Percentiles rank a stretch among this genome's conserved stretches.
Evolutionary conservation across 306 rosid species (phyloP).

Genomic region (Vigna mungo): DNA sequence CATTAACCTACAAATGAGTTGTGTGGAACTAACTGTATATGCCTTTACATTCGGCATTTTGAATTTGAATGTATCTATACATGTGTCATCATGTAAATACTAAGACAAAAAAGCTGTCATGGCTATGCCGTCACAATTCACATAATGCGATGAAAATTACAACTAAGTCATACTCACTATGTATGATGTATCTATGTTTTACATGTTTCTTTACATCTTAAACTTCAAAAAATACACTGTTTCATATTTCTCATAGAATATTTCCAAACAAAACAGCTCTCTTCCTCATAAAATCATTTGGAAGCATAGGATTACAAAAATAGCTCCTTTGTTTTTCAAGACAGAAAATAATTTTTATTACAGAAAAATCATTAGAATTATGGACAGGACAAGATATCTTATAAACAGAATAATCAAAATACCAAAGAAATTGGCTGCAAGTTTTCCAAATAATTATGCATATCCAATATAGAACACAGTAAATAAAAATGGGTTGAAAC

Average conservation of each 20-base stretch:
- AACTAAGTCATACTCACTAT: neutral
- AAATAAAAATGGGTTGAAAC: constrained; percentile 7
- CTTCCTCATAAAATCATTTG: constrained; percentile 28
- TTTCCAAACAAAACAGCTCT: neutral
- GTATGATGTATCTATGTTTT: neutral
- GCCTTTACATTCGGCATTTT: too few relatives aligned
- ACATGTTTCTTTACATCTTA: neutral
- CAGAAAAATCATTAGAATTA: neutral
- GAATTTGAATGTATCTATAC: too few relatives aligned
- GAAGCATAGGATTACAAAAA: neutral
- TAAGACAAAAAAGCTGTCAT: too few relatives aligned
- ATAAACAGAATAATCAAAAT: constrained; percentile 15
- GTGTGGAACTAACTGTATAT: too few relatives aligned
- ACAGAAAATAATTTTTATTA: neutral
- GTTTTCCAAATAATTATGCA: constrained; percentile 11
- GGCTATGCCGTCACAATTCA: neutral
- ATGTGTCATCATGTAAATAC: too few relatives aligned
- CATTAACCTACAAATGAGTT: too few relatives aligned
- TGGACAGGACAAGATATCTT: constrained; percentile 17
- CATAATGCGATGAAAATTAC: neutral
- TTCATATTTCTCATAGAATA: neutral
- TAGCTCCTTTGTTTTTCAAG: neutral
- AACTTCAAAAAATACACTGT: constrained; percentile 5
- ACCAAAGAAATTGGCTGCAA: neutral
- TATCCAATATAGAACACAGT: neutral